Evolutionary conservation across 1,284 basidiomycete genomes (phyloP).

Genomic region (Irpex sp.): DNA sequence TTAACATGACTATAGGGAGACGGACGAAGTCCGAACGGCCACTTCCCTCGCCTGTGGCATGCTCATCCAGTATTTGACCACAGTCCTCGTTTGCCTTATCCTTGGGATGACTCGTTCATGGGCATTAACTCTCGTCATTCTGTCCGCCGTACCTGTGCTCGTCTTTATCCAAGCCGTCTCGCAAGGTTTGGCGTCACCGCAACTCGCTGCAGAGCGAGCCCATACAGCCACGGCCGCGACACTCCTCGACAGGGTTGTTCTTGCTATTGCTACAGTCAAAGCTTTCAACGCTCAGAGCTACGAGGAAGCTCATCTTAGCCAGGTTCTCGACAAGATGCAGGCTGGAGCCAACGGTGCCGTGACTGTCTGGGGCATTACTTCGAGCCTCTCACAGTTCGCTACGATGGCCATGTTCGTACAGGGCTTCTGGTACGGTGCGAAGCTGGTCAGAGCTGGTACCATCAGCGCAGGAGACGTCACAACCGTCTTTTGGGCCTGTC

Average conservation of each 20-base stretch:
- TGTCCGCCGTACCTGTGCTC: slow-evolving; percentile 85
- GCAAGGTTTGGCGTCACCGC: slow-evolving; percentile 65
- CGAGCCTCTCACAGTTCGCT: slow-evolving; percentile 72
- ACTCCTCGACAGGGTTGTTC: slow-evolving; percentile 74
- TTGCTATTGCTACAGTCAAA: slow-evolving; percentile 90
- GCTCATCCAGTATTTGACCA: slow-evolving; percentile 78
- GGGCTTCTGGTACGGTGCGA: slow-evolving; percentile 94
- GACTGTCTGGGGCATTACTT: slow-evolving; percentile 73
- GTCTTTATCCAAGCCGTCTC: slow-evolving; percentile 74
- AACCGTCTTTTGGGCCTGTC: slow-evolving; percentile 95
- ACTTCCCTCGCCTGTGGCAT: slow-evolving; percentile 77
- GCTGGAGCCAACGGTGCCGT: slow-evolving; percentile 53
- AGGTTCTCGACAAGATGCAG: slow-evolving; percentile 45
- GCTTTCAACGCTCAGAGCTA: slow-evolving; percentile 83
- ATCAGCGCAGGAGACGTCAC: slow-evolving; percentile 78
- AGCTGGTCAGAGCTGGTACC: slow-evolving; percentile 75
- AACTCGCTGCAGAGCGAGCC: slow-evolving; percentile 65
- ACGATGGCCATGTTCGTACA: slow-evolving; percentile 93
- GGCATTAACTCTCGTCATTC: slow-evolving; percentile 86
- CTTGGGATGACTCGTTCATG: slow-evolving; percentile 84
- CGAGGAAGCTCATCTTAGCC: slow-evolving; percentile 52
- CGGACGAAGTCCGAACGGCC: slow-evolving; percentile 88
- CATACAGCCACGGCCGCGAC: slow-evolving; percentile 73
- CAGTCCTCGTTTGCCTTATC: slow-evolving; percentile 74
- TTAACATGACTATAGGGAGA: slow-evolving; percentile 60